Conservation (phyloP, 163 green algal species). For the Volvox carteri region DNA sequence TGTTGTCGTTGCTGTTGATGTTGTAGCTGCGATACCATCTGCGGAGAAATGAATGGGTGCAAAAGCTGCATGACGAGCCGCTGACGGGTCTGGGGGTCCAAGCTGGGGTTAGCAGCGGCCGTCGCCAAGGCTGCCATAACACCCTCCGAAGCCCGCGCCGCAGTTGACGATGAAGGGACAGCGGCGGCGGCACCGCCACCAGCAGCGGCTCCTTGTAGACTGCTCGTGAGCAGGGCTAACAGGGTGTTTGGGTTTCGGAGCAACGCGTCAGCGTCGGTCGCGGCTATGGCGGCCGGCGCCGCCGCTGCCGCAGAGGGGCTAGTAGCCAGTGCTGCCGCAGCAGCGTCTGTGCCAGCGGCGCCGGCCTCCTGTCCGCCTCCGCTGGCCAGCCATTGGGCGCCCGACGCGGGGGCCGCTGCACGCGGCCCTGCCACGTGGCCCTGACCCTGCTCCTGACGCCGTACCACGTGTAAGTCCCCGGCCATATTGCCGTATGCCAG, state of each 20-base stretch:
- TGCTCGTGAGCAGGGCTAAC: background rate
- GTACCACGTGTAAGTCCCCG: slow-evolving; percentile 25
- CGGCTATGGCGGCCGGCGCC: background rate
- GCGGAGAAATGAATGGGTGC: background rate
- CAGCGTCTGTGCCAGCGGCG: background rate
- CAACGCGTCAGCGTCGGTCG: background rate
- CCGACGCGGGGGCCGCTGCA: background rate
- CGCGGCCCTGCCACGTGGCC: background rate
- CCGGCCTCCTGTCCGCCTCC: background rate
- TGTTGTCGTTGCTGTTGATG: slow-evolving; percentile 1
- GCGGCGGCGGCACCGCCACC: background rate
- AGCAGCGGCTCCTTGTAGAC: background rate
- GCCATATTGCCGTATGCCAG: slow-evolving; percentile 22
- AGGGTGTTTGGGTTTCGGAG: slow-evolving; percentile 29
- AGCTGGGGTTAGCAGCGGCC: background rate
- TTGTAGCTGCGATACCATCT: background rate
- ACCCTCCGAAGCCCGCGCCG: background rate
- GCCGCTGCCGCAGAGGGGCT: no score
- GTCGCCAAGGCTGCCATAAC: background rate
- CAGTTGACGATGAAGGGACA: background rate
- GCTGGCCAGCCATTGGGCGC: background rate
- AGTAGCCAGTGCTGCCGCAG: background rate
- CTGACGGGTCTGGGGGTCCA: slow-evolving; percentile 1
- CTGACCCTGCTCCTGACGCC: slow-evolving; percentile 29
- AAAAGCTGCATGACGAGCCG: background rate